phyloP scores from a whole-genome alignment of 495 filamentous ascomycete species.

The Penicillium silybi region DNA sequence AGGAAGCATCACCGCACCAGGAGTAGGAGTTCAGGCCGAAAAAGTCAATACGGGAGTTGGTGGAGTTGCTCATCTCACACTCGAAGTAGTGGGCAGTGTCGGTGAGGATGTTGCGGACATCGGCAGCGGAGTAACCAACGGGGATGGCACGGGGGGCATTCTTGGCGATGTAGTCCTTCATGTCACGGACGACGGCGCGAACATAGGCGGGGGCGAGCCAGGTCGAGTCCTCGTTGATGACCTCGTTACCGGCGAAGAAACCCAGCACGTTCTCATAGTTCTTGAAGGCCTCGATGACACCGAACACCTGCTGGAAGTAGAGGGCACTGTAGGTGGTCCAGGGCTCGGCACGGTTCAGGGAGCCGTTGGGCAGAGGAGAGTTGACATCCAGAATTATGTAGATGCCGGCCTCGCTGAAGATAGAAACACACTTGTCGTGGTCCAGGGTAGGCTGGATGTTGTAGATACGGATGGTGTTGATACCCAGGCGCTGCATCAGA shows the following conservation, averaged over 20 bases:
- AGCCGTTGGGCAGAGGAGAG: conserved; percentile 75
- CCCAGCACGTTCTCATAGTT: conserved; percentile 84
- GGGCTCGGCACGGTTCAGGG: conserved; percentile 67
- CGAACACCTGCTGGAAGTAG: conserved; percentile 83
- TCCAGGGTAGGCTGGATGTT: conserved; percentile 80
- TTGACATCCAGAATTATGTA: conserved; percentile 81
- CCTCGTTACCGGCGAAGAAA: conserved; percentile 93
- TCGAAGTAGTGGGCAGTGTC: conserved; percentile 83
- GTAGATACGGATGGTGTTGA: conserved; percentile 93
- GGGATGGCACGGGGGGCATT: conserved; percentile 66
- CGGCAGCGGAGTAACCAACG: conserved; percentile 92
- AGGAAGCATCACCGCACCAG: conserved; percentile 82
- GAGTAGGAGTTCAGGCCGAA: conserved; percentile 95
- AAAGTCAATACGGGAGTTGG: conserved; percentile 69
- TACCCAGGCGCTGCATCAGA: conserved; percentile 79
- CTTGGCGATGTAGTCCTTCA: conserved; percentile 83
- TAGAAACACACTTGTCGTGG: conserved; percentile 84
- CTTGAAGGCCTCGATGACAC: conserved; percentile 92
- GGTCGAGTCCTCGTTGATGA: conserved; percentile 66
- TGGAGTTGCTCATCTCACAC: conserved; percentile 66
- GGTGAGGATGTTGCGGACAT: conserved; percentile 72
- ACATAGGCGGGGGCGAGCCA: conserved; percentile 39
- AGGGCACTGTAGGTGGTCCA: conserved; percentile 62
- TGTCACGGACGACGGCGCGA: conserved; percentile 71
- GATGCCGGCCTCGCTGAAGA: conserved; percentile 84